phyloP scores from a whole-genome alignment of 371 early-diverging fungal genomes.

The Mucor sp. region DNA sequence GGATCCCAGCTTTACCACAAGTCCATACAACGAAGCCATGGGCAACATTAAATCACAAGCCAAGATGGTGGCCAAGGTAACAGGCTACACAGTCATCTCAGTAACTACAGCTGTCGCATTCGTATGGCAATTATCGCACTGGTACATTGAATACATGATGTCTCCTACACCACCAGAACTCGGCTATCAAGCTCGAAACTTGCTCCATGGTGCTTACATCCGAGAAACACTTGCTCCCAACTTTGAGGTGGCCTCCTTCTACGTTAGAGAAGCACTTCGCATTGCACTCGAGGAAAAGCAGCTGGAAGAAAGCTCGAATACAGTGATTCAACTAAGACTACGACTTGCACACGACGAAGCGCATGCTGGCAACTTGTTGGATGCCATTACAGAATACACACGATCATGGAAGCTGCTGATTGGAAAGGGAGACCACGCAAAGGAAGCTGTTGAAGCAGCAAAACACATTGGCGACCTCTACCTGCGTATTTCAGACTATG shows the following conservation, averaged over 20 bases:
- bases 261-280: slow-evolving; percentile 40
- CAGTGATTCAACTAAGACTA: slow-evolving; percentile 37
- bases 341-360: slow-evolving; percentile 43
- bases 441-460: slow-evolving; percentile 21
- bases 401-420: slow-evolving; percentile 40
- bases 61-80: slow-evolving; percentile 36
- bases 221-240: slow-evolving; percentile 47
- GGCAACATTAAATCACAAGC: slow-evolving; percentile 26
- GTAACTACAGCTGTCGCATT: slow-evolving; percentile 30
- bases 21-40: slow-evolving; percentile 37
- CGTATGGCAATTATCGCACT: slow-evolving; percentile 48
- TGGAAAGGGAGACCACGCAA: slow-evolving; percentile 5
- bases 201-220: slow-evolving; percentile 53
- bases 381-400: slow-evolving; percentile 48
- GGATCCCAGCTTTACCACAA: slow-evolving; percentile 29
- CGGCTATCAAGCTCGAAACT: slow-evolving; percentile 42
- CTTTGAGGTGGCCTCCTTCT: slow-evolving; percentile 40
- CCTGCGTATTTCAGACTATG: slow-evolving; percentile 52
- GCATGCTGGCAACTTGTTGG: slow-evolving; percentile 43
- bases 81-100: slow-evolving; percentile 33
- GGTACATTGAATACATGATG: slow-evolving; percentile 49
- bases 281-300: slow-evolving; percentile 45
- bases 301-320: slow-evolving; percentile 25
- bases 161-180: slow-evolving; percentile 47
- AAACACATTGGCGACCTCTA: slow-evolving; percentile 57